phyloP scores from a whole-genome alignment of 768 basidiomycete species.

The Termitomyces sp. region DNA sequence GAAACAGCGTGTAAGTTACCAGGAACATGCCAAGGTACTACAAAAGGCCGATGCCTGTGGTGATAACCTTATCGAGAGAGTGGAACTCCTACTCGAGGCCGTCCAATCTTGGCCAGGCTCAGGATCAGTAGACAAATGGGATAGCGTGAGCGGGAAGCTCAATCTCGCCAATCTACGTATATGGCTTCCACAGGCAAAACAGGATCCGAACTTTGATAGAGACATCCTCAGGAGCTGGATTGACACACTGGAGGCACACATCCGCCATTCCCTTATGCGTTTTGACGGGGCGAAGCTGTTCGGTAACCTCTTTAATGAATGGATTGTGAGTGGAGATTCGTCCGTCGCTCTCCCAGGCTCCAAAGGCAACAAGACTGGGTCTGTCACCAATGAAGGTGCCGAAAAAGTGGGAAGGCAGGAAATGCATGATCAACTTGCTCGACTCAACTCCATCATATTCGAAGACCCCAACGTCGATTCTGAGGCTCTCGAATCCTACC shows the following conservation, averaged over 20 bases:
- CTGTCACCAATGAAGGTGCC: constrained; percentile 10
- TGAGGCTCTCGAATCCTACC: constrained; percentile 24
- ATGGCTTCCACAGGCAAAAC: constrained; percentile 34
- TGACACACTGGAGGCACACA: constrained; percentile 31
- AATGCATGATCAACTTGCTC: constrained; percentile 24
- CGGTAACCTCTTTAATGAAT: constrained; percentile 37
- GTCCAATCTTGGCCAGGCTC: constrained; percentile 31
- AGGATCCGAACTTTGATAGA: constrained; percentile 32
- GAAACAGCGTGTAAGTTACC: constrained; percentile 29
- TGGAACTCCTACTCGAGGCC: constrained; percentile 28
- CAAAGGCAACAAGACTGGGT: constrained; percentile 4
- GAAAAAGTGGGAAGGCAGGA: constrained; percentile 34
- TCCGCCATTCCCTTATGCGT: constrained; percentile 26
- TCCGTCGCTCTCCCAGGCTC: constrained; percentile 18
- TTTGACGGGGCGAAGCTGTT: constrained; percentile 37
- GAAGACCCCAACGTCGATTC: constrained; percentile 28
- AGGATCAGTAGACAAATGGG: constrained; percentile 14
- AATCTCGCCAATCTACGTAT: constrained; percentile 25
- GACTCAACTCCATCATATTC: constrained; percentile 34
- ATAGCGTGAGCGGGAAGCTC: constrained; percentile 18
- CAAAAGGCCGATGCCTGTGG: constrained; percentile 17
- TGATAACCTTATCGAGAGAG: constrained; percentile 20
- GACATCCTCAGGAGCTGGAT: constrained; percentile 31
- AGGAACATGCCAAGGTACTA: constrained; percentile 27
- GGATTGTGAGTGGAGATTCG: constrained; percentile 37